Evolutionary conservation across 345 rosid species (phyloP).

Genomic region (Turritis glabra): DNA sequence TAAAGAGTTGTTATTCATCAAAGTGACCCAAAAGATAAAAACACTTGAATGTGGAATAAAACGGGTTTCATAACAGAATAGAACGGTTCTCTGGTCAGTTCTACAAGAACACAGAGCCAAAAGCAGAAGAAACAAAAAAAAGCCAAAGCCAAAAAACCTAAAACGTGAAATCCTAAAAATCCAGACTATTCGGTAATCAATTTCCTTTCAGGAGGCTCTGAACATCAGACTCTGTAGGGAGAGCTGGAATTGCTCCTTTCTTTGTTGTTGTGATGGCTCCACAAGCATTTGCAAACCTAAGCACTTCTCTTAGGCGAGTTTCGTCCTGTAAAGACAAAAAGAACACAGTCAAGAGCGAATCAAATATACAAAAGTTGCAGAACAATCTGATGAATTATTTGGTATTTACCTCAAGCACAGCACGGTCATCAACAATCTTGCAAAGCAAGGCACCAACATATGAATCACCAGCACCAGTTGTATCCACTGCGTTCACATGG

Average conservation of each 20-base stretch:
- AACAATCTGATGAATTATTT: neutral
- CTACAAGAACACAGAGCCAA: neutral
- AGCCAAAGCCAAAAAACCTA: no score
- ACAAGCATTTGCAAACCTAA: conserved; percentile 82
- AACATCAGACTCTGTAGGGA: conserved; percentile 63
- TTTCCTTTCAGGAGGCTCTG: conserved; percentile 48
- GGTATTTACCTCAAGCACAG: conserved; percentile 60
- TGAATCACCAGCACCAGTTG: conserved; percentile 98
- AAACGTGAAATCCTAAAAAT: neutral
- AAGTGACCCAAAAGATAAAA: neutral
- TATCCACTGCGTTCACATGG: conserved; percentile 75
- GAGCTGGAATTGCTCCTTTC: conserved; percentile 98
- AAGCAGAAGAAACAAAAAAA: neutral
- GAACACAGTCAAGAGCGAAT: neutral
- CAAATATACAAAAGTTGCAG: neutral
- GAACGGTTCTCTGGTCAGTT: conserved; percentile 3
- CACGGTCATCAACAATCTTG: conserved; percentile 74
- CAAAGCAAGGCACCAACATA: conserved; percentile 85
- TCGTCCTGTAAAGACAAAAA: conserved; percentile 53
- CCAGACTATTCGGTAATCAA: neutral
- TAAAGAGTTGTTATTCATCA: neutral
- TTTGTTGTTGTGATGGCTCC: conserved; percentile 98
- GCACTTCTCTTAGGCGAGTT: conserved; percentile 65
- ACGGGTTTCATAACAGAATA: conserved; percentile 1
- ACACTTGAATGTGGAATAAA: neutral